Conservation (phyloP, 192 early-diverging fungal species). For the Coemansia sp. region DNA sequence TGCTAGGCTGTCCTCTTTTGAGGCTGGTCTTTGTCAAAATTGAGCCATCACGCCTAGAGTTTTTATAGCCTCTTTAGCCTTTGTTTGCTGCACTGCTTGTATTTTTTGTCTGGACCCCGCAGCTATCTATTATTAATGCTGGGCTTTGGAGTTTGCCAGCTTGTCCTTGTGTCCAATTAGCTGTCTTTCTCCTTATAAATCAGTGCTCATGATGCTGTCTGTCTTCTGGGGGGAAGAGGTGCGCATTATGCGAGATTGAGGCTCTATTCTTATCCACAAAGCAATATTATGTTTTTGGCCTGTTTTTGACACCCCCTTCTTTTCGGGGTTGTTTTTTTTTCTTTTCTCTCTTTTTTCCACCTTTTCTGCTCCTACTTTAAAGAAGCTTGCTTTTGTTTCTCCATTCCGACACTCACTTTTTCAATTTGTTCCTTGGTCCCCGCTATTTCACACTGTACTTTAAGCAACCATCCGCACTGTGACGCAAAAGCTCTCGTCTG, state of each 20-base stretch:
- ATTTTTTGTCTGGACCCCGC: neutral
- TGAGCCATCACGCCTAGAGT: neutral
- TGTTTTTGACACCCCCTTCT: slow-evolving; percentile 20
- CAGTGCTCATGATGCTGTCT: neutral
- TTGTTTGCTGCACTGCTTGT: neutral
- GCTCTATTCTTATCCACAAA: neutral
- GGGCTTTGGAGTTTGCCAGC: neutral
- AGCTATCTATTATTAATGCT: neutral
- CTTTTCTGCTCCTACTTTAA: slow-evolving; percentile 14
- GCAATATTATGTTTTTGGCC: neutral
- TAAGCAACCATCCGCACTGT: neutral
- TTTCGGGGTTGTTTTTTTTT: slow-evolving; percentile 11
- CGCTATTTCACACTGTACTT: neutral
- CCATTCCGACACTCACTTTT: neutral
- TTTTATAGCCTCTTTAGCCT: neutral
- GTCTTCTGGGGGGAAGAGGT: neutral
- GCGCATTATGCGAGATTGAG: neutral
- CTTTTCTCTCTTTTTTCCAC: slow-evolving; percentile 19
- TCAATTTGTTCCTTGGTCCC: neutral
- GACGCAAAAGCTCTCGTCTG: neutral
- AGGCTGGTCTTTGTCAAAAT: neutral
- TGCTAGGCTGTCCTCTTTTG: too few relatives aligned
- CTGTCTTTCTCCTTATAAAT: neutral
- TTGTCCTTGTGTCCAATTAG: neutral
- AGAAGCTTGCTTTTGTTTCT: neutral